Conservation (phyloP, 331 rosid species). For the Acacia pycnantha region DNA sequence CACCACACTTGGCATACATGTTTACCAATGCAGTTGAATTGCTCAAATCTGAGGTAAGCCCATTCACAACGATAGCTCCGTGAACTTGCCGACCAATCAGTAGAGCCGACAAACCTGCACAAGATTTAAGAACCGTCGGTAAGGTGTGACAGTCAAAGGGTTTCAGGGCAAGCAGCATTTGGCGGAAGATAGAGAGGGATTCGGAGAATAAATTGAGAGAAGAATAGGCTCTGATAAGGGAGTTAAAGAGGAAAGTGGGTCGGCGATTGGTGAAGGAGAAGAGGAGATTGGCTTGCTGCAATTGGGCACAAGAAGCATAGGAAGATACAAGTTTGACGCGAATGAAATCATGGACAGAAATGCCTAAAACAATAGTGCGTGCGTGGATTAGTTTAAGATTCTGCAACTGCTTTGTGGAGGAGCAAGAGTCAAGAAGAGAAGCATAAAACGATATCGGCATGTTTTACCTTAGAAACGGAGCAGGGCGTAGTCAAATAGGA, state of each 20-base stretch:
- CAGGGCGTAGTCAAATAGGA: neutral
- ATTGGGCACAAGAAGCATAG: constrained; percentile 60
- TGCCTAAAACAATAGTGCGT: constrained; percentile 30
- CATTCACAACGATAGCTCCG: constrained; percentile 51
- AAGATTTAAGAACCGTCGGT: constrained; percentile 59
- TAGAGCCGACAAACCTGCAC: constrained; percentile 48
- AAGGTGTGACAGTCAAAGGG: constrained; percentile 51
- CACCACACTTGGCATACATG: constrained; percentile 58
- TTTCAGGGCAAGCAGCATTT: constrained; percentile 37
- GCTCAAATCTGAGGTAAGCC: constrained; percentile 54
- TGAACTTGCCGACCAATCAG: constrained; percentile 60
- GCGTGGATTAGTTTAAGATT: constrained; percentile 55
- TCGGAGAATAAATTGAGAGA: constrained; percentile 47
- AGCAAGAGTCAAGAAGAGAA: constrained; percentile 43
- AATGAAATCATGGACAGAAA: constrained; percentile 57
- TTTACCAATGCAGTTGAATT: constrained; percentile 58
- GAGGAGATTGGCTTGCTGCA: constrained; percentile 47
- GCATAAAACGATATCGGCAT: constrained; percentile 44
- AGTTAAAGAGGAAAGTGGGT: constrained; percentile 67
- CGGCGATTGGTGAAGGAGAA: constrained; percentile 57
- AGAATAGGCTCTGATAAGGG: constrained; percentile 58
- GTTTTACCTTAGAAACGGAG: neutral
- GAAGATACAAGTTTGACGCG: constrained; percentile 54
- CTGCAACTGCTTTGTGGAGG: constrained; percentile 41
- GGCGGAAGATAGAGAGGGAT: constrained; percentile 54